Conservation (phyloP, 345 rosid species). For the Clarkia xantiana region DNA sequence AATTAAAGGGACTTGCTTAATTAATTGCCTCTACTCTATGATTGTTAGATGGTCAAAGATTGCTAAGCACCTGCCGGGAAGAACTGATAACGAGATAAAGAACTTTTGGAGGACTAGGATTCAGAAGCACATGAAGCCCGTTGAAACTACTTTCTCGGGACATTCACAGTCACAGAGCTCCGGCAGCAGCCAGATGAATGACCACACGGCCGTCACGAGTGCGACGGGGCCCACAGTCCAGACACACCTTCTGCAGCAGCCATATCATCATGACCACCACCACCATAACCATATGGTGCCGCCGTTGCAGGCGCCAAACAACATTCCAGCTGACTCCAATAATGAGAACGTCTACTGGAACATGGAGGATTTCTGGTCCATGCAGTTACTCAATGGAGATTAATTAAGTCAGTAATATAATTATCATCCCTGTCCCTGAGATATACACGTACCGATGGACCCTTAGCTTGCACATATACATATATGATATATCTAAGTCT, state of each 20-base stretch:
- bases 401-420: conserved; percentile 3
- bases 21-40: neutral
- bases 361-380: conserved; percentile 34
- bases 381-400: conserved; percentile 20
- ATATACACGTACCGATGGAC: neutral
- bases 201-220: neutral
- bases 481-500: no score
- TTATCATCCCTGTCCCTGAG: neutral
- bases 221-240: conserved; percentile 8
- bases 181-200: conserved; percentile 5
- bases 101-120: conserved; percentile 38
- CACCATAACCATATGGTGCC: no score
- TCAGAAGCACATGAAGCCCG: conserved; percentile 28
- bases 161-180: conserved; percentile 6
- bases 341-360: conserved; percentile 20
- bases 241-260: neutral
- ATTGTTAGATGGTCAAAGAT: conserved; percentile 33
- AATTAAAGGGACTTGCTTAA: no score
- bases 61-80: conserved; percentile 37
- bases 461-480: neutral
- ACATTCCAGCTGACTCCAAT: conserved; percentile 1
- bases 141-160: conserved; percentile 10
- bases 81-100: conserved; percentile 41
- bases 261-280: neutral
- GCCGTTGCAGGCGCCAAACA: neutral